phyloP scores from a whole-genome alignment of 179 eudicot species.

The Patellifolia procumbens region DNA sequence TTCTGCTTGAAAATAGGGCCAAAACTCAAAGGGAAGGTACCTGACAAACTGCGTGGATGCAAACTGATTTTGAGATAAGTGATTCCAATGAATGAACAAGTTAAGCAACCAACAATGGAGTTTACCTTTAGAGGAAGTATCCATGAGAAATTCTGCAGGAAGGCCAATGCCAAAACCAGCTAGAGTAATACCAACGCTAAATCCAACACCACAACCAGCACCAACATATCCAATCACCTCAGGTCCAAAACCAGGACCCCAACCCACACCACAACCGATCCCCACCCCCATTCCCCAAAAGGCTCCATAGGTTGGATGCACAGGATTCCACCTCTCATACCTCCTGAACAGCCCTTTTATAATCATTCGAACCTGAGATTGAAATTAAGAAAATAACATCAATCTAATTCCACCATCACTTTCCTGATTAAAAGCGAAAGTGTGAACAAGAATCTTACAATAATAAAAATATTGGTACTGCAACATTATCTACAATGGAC shows the following conservation, averaged over 20 bases:
- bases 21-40: background rate
- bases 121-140: constrained; percentile 73
- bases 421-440: background rate
- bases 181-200: constrained; percentile 82
- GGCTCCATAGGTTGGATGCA: constrained; percentile 93
- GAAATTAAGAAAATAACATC: constrained; percentile 2
- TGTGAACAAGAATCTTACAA: background rate
- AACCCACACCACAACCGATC: constrained; percentile 95
- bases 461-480: background rate
- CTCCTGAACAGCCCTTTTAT: constrained; percentile 81
- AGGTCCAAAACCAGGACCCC: constrained; percentile 99
- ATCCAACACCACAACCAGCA: constrained; percentile 96
- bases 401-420: background rate
- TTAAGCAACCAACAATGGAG: constrained; percentile 1
- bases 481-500: background rate
- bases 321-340: constrained; percentile 96
- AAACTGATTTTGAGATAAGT: background rate
- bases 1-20: background rate
- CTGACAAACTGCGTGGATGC: background rate
- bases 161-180: constrained; percentile 96
- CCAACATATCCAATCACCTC: constrained; percentile 98
- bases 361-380: constrained; percentile 74
- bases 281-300: constrained; percentile 99
- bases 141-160: constrained; percentile 60
- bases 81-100: background rate